These are phyloP conservation scores for Curvularia eragrostidis DNA, from an alignment of 2,329 filamentous ascomycete genomes.

Conservation along the genomic window DNA sequence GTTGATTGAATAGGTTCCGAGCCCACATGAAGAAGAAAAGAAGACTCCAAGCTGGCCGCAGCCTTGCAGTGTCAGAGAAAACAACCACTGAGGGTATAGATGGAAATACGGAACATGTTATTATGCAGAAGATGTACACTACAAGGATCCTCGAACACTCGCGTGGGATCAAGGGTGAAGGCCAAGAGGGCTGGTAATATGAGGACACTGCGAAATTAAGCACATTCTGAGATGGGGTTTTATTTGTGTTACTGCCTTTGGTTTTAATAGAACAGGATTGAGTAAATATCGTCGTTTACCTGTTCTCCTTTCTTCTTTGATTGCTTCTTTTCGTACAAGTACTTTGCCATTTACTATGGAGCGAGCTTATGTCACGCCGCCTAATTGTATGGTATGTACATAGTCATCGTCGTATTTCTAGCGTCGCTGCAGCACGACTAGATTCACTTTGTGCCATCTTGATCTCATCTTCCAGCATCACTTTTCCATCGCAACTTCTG, in stretches of 20 bases:
- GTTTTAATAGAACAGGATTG: not conserved
- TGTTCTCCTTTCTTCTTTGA: too few species aligned
- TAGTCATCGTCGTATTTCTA: conserved; percentile 29
- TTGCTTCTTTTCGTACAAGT: too few species aligned
- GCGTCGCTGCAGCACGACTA: conserved; percentile 25
- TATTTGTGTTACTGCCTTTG: not conserved
- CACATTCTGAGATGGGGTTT: not conserved
- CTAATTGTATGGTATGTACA: too few species aligned
- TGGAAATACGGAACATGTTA: not conserved
- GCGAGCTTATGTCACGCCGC: too few species aligned
- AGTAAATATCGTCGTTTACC: too few species aligned
- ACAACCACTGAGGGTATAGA: not conserved
- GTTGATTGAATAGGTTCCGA: not conserved
- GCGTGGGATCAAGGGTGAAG: not conserved
- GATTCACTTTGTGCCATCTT: conserved; percentile 55
- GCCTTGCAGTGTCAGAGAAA: not conserved
- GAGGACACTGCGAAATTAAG: not conserved
- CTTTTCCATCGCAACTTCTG: conserved; percentile 56
- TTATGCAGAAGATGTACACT: not conserved
- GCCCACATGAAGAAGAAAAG: not conserved
- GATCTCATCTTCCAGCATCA: conserved; percentile 61
- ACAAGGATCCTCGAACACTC: not conserved
- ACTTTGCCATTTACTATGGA: too few species aligned
- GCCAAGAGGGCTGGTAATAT: not conserved
- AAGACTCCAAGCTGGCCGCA: not conserved